Evolutionary conservation across 2,329 filamentous ascomycete species (phyloP), one percentile per base, ranked within the genome.

Genomic region (Pseudocercospora musae): DNA sequence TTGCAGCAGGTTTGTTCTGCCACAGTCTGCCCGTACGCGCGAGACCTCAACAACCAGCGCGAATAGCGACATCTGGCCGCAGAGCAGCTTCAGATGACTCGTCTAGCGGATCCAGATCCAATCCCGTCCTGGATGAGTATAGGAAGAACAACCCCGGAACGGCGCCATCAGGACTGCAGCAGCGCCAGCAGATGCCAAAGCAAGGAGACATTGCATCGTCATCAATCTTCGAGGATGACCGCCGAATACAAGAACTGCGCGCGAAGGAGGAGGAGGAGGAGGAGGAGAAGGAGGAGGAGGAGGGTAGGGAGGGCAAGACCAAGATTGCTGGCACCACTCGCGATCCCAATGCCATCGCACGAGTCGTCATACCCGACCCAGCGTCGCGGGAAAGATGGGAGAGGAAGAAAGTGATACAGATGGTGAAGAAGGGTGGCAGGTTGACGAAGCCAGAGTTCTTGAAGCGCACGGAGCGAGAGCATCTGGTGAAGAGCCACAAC

Each of bases 331-430:
- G 63, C 13, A 50, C 52, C 11, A 37, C 37, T 15, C 80, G 80
- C 55, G 81, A 84, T 70, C 77, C 73, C 37, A 71, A 81, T 40
- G 82, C 83, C 69, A 84, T 90, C 80, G 83, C 85, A 60, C 80
- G 84, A 60, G 84, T 85, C 27, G 78, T 91, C 52, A 89, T 96
- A 75, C 95, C 95, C 4, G 85, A 89, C 68, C 92, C 93, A 15
- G 78, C 82, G 49, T 83, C 83, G 61, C 86, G 92, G 62, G 80
- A 87, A 58, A 84, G 88, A 62, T 96, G 90, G 87, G 87, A 96
- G 79, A 85, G 91, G 71, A 92, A 89, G 77, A 92, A 93, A 83
- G 85, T 96, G 44, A 89, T 94, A 59, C 86, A 89, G 68, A 85
- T 89, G 75, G 83, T 97, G 54, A 84, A 83, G 57, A 84, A 84